Percentiles rank a stretch among this genome's conserved stretches.
Evolutionary conservation across 2,329 filamentous ascomycete genomes (phyloP).

Genomic region (Truncatella angustata): DNA sequence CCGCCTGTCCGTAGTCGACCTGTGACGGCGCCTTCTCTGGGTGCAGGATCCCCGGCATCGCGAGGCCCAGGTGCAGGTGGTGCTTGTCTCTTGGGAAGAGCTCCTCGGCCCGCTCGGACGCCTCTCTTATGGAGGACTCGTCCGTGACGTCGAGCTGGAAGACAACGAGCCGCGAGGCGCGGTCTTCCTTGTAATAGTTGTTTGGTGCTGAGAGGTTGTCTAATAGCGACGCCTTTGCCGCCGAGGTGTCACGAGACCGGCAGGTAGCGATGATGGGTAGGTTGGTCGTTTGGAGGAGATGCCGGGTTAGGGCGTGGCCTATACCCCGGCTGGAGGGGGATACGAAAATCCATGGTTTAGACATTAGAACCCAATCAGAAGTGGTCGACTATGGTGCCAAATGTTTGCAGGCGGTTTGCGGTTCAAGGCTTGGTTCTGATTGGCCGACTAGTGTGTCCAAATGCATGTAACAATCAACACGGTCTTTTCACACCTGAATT

Average conservation of each 20-base stretch:
- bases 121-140: slow-evolving; percentile 60
- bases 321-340: slow-evolving; percentile 48
- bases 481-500: neutral
- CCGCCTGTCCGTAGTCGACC: slow-evolving; percentile 58
- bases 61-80: slow-evolving; percentile 68
- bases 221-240: slow-evolving; percentile 32
- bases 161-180: slow-evolving; percentile 19
- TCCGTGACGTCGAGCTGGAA: slow-evolving; percentile 49
- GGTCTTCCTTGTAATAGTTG: neutral
- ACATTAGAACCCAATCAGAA: slow-evolving; percentile 28
- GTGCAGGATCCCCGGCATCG: slow-evolving; percentile 68
- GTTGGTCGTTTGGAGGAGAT: slow-evolving; percentile 45
- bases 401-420: neutral
- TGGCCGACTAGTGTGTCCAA: neutral
- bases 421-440: neutral
- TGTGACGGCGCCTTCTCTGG: slow-evolving; percentile 70
- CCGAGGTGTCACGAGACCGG: slow-evolving; percentile 32
- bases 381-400: neutral
- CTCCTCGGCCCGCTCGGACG: slow-evolving; percentile 46
- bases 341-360: slow-evolving; percentile 49
- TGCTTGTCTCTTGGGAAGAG: slow-evolving; percentile 50
- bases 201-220: slow-evolving; percentile 16
- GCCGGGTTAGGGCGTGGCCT: slow-evolving; percentile 46
- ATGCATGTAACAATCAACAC: neutral
- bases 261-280: slow-evolving; percentile 47